Conservation (phyloP, 495 filamentous ascomycete genomes). For the Astrocystis sublimbata region DNA sequence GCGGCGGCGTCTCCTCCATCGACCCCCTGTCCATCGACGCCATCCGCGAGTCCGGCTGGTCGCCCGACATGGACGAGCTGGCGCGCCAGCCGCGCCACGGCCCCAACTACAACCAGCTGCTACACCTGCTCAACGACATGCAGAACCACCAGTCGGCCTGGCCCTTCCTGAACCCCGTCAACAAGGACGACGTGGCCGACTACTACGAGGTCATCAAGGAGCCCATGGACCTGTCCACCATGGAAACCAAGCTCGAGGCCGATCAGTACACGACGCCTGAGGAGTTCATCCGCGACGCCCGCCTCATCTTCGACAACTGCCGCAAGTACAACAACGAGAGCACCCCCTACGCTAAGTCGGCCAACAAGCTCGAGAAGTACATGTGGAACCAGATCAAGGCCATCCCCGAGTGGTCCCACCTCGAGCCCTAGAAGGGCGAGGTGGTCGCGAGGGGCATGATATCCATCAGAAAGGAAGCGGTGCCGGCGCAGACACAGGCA, state of each 20-base stretch:
- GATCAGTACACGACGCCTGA: conserved; percentile 90
- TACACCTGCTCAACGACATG: conserved; percentile 91
- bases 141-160: conserved; percentile 89
- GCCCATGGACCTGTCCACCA: conserved; percentile 94
- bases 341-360: conserved; percentile 92
- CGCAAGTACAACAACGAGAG: conserved; percentile 94
- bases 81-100: conserved; percentile 96
- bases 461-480: too few relatives aligned
- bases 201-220: conserved; percentile 99
- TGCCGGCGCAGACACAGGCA: too few relatives aligned
- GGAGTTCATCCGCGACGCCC: conserved; percentile 90
- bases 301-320: conserved; percentile 92
- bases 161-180: conserved; percentile 94
- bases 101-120: conserved; percentile 89
- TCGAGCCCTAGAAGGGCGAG: conserved; percentile 43
- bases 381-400: conserved; percentile 93
- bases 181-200: conserved; percentile 90
- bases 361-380: conserved; percentile 93
- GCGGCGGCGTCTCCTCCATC: conserved; percentile 65
- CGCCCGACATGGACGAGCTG: conserved; percentile 94
- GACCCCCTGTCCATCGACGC: conserved; percentile 80
- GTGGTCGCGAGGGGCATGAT: too few relatives aligned
- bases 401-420: conserved; percentile 93
- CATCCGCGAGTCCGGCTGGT: conserved; percentile 91
- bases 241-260: conserved; percentile 94